Evolutionary conservation across 2,329 filamentous ascomycete species (phyloP), one percentile per base, ranked within the genome.

Genomic region (Botrytis pseudocinerea): DNA sequence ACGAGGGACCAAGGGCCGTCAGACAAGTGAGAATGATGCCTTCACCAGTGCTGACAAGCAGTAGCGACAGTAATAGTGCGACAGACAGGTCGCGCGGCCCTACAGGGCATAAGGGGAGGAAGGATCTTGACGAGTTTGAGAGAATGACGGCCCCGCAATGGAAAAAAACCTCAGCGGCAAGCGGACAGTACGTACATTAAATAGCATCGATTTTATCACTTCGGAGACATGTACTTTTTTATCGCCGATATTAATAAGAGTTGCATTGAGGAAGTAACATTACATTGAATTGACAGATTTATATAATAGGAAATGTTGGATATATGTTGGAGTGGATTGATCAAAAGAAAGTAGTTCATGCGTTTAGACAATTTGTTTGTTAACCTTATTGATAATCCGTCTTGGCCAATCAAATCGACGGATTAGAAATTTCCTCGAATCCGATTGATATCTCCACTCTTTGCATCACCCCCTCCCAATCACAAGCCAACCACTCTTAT

Each of bases 61-160:
- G 63, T 51, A 51, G 42, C 63, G 12, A 16, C 32, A 66, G 63
- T 66, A 28, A 54, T 38, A 40, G 7, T 12, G 4, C 51, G 22
- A 66, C n/a, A 66, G 46, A 66, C 25, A 54, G 48, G 25, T 51
- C 38, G 32, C 22, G 46, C 63, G 22, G 20, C 46, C 20, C 18
- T n/a, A 40, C 12, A 38, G 46, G 32, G 32, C 44, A 38, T 10
- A 8, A 38, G 8, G 28, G 20, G n/a, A 51, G 63, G 44, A 38
- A 38, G 63, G 63, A 66, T 64, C 25, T 51, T 51, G 63, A 66
- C 38, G 64, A 51, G 25, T 40, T 38, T 54, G 64, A 66, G 46
- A 51, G 22, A 66, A 66, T 38, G 63, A 65, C 48, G 63, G 63
- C 61, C n/a, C 40, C 25, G 25, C 40, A 62, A 62, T 62, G 2